Conservation (phyloP, 2,329 filamentous ascomycete genomes). For the Botryosphaeria agaves region DNA sequence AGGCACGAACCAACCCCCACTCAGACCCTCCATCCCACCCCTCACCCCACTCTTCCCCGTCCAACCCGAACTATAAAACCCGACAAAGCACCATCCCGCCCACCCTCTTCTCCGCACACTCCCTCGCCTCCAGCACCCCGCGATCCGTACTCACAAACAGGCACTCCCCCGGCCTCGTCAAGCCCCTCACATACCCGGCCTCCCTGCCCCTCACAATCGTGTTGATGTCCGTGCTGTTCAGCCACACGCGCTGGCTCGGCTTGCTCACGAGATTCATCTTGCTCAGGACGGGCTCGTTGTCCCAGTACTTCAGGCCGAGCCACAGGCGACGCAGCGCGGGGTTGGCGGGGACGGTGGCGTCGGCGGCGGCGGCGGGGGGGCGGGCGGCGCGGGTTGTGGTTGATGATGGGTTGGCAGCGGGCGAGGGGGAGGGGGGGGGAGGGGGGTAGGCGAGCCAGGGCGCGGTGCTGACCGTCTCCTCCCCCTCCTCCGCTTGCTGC, state of each 20-base stretch:
- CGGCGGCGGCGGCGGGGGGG: slow-evolving; percentile 7
- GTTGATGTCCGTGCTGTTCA: slow-evolving; percentile 44
- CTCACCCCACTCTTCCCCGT: too few relatives aligned
- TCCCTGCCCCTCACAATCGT: slow-evolving; percentile 51
- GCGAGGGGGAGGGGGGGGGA: slow-evolving; percentile 6
- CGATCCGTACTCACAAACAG: slow-evolving; percentile 62
- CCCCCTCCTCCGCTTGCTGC: background rate
- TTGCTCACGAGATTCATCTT: slow-evolving; percentile 42
- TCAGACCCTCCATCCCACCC: too few relatives aligned
- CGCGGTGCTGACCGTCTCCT: slow-evolving; percentile 10
- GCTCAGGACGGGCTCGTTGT: slow-evolving; percentile 41
- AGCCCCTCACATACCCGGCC: slow-evolving; percentile 48
- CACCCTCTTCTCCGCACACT: slow-evolving; percentile 63
- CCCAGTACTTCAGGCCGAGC: slow-evolving; percentile 82
- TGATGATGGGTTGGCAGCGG: too few relatives aligned
- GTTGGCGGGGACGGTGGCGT: slow-evolving; percentile 29
- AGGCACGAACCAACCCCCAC: too few relatives aligned
- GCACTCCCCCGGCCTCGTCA: slow-evolving; percentile 63
- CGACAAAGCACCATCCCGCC: slow-evolving; percentile 70
- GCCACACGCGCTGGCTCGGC: slow-evolving; percentile 54
- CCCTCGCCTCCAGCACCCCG: slow-evolving; percentile 65
- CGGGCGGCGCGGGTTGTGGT: slow-evolving; percentile 10
- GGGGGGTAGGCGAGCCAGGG: slow-evolving; percentile 10
- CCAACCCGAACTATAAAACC: too few relatives aligned
- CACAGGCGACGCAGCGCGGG: slow-evolving; percentile 61